These are phyloP conservation scores for Carex parvula DNA, from an alignment of 176 grass and related monocot species.

Conservation along the genomic window DNA sequence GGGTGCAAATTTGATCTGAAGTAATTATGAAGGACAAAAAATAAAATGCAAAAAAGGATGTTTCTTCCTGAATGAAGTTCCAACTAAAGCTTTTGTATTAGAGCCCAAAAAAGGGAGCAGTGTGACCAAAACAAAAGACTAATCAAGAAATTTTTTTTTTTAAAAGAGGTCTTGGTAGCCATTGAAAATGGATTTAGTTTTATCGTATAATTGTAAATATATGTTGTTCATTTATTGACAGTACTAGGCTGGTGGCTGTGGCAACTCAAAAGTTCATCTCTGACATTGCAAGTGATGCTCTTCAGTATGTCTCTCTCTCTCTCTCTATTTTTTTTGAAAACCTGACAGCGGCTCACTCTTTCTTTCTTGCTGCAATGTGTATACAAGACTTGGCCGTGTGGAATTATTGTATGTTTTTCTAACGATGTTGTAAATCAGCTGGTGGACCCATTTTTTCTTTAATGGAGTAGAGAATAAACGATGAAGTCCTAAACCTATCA, in stretches of 20 bases:
- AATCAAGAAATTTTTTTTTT: neutral
- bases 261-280: constrained; percentile 95
- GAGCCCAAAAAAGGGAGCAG: neutral
- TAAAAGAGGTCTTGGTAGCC: neutral
- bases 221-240: constrained; percentile 32
- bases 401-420: neutral
- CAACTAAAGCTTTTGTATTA: neutral
- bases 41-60: neutral
- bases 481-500: neutral
- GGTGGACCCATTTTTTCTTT: neutral
- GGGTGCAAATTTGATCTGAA: neutral
- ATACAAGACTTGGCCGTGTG: neutral
- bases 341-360: no score
- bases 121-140: neutral
- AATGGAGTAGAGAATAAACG: neutral
- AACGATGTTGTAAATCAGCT: neutral
- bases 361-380: neutral
- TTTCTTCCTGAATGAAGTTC: neutral
- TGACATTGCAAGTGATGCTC: constrained; percentile 83
- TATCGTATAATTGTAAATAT: neutral
- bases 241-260: constrained; percentile 87
- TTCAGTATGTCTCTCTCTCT: constrained; percentile 77
- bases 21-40: neutral
- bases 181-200: neutral
- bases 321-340: neutral